Evolutionary conservation across 257 asterid genomes (phyloP).

Genomic region (Solanum acaule): DNA sequence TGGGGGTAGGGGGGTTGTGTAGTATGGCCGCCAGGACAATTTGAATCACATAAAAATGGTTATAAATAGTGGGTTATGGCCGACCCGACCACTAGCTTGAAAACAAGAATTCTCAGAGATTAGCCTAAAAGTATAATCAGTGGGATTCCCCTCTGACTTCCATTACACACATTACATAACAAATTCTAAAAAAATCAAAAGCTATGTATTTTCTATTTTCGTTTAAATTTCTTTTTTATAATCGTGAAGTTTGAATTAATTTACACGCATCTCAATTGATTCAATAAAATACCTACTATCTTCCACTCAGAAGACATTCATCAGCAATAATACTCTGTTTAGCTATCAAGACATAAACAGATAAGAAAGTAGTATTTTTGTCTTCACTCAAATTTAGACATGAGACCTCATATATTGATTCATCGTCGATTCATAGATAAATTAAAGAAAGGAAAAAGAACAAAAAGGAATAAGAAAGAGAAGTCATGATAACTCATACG

Average conservation of each 20-base stretch:
- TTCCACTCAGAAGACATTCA: not conserved
- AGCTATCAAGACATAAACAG: not conserved
- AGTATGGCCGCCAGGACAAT: not conserved
- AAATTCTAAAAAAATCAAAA: not conserved
- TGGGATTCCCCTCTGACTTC: conserved; percentile 16
- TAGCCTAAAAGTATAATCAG: conserved; percentile 24
- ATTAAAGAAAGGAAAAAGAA: not conserved
- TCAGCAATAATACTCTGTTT: not conserved
- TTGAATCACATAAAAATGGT: not conserved
- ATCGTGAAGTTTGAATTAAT: not conserved
- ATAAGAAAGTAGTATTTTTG: not conserved
- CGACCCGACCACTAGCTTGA: not conserved
- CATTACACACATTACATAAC: conserved; percentile 10
- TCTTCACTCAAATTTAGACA: not conserved
- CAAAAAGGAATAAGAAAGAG: conserved; percentile 8
- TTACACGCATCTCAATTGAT: not conserved
- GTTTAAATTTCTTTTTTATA: not conserved
- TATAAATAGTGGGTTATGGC: not conserved
- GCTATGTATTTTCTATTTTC: not conserved
- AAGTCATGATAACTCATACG: conserved; percentile 3
- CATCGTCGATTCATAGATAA: not conserved
- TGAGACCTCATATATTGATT: not conserved
- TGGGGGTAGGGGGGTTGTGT: not conserved
- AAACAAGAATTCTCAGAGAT: conserved; percentile 8
- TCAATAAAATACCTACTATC: not conserved